phyloP scores from a whole-genome alignment of 169 alveolate species.

The Ichthyophthirius multifiliis region DNA sequence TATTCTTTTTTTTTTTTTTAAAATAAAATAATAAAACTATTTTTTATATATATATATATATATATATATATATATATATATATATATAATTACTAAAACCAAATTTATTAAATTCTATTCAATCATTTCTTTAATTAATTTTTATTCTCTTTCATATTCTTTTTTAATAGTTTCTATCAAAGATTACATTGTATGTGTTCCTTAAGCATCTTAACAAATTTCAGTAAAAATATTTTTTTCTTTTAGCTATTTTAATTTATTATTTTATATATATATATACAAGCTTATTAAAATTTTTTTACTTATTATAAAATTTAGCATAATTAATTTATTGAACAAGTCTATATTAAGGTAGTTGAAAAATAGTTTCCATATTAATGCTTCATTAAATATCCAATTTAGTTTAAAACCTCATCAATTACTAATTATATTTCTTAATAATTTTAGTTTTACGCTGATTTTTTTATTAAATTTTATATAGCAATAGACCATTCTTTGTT shows the following conservation, averaged over 20 bases:
- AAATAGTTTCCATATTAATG: background rate
- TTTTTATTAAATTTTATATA: background rate
- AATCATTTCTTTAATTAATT: background rate
- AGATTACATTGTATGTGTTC: constrained; percentile 2
- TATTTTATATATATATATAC: background rate
- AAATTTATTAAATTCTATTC: background rate
- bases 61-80: background rate
- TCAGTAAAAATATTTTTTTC: background rate
- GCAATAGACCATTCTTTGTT: constrained; percentile 8
- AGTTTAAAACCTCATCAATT: background rate
- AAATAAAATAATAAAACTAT: no score
- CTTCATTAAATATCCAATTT: background rate
- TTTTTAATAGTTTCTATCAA: background rate
- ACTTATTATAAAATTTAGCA: background rate
- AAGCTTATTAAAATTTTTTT: background rate
- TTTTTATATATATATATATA: background rate
- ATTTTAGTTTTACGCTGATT: background rate
- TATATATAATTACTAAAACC: background rate
- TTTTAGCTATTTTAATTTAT: background rate
- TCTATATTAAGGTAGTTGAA: background rate
- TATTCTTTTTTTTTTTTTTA: background rate
- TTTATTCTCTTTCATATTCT: background rate
- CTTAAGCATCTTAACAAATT: background rate
- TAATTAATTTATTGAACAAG: background rate
- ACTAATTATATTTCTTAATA: background rate